Evolutionary conservation across 768 basidiomycete species (phyloP).

Genomic region (Tricholoma hemisulphureum): DNA sequence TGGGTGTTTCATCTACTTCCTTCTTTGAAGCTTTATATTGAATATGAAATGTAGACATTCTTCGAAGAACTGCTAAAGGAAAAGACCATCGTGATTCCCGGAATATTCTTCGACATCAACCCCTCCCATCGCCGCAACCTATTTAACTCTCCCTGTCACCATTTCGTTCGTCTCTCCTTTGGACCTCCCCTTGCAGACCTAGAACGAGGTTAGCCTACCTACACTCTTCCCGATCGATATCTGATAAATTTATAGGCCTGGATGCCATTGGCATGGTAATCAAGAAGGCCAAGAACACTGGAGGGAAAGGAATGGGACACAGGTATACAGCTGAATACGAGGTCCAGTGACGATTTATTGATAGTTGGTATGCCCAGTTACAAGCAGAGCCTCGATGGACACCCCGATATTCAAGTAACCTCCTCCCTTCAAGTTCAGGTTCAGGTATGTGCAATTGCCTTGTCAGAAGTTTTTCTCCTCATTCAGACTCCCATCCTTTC

Average conservation of each 20-base stretch:
- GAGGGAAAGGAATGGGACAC: constrained; percentile 64
- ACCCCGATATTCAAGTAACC: constrained; percentile 12
- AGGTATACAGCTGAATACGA: constrained; percentile 36
- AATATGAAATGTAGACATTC: constrained; percentile 60
- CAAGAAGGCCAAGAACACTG: constrained; percentile 62
- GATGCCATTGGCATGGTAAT: constrained; percentile 85
- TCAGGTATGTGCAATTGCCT: constrained; percentile 8
- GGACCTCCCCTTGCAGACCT: constrained; percentile 79
- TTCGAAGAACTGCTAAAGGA: constrained; percentile 93
- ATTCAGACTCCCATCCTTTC: not conserved
- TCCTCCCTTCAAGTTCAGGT: constrained; percentile 14
- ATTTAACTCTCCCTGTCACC: constrained; percentile 87
- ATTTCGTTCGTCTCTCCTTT: constrained; percentile 85
- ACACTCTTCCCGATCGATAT: not conserved
- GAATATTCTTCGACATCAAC: constrained; percentile 86
- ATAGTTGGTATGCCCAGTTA: constrained; percentile 25
- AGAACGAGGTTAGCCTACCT: constrained; percentile 55
- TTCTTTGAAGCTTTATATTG: not conserved
- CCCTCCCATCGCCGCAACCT: constrained; percentile 83
- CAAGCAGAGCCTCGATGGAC: constrained; percentile 24
- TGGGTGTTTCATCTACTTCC: constrained; percentile 26
- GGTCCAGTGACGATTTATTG: not conserved
- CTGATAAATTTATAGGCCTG: constrained; percentile 48
- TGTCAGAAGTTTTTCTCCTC: not conserved
- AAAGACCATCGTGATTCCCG: constrained; percentile 87